Evolutionary conservation across 345 rosid genomes (phyloP).

Genomic region (Anastatica hierochuntica): DNA sequence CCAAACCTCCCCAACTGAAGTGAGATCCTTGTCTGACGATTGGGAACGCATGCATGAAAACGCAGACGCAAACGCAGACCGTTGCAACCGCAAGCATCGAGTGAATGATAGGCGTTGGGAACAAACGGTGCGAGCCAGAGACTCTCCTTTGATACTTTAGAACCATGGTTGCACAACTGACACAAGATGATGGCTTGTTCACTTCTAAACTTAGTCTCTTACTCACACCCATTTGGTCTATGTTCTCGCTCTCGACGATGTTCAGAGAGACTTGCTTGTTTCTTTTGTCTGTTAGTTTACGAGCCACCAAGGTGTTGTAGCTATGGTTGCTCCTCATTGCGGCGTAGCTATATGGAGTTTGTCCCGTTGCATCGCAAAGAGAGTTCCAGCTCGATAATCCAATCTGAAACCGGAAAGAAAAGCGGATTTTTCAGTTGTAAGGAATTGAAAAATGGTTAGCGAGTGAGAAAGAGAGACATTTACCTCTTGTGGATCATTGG

Average conservation of each 20-base stretch:
- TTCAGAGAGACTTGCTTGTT: slow-evolving; percentile 59
- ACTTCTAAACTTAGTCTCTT: slow-evolving; percentile 12
- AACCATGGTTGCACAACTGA: slow-evolving; percentile 43
- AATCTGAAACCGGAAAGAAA: slow-evolving; percentile 33
- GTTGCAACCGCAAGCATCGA: slow-evolving; percentile 85
- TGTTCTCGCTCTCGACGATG: slow-evolving; percentile 36
- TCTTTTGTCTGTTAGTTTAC: slow-evolving; percentile 56
- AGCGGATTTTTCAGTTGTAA: background rate
- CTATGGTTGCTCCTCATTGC: slow-evolving; percentile 49
- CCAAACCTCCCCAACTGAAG: slow-evolving; percentile 75
- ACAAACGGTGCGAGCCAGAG: slow-evolving; percentile 46
- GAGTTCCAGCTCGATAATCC: slow-evolving; percentile 67
- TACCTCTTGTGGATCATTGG: slow-evolving; percentile 87
- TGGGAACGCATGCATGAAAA: slow-evolving; percentile 63
- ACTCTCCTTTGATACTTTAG: slow-evolving; percentile 38
- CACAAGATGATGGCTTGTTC: slow-evolving; percentile 39
- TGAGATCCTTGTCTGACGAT: slow-evolving; percentile 47
- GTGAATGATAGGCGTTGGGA: slow-evolving; percentile 65
- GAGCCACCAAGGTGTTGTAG: slow-evolving; percentile 54
- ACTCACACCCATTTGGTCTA: slow-evolving; percentile 25
- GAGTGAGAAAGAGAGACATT: background rate
- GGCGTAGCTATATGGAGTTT: slow-evolving; percentile 60
- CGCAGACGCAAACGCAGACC: slow-evolving; percentile 88
- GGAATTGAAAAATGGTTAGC: background rate
- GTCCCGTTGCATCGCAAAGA: slow-evolving; percentile 44